phyloP scores from a whole-genome alignment of 106 monocot genomes.

The Amphibolis antarctica region DNA sequence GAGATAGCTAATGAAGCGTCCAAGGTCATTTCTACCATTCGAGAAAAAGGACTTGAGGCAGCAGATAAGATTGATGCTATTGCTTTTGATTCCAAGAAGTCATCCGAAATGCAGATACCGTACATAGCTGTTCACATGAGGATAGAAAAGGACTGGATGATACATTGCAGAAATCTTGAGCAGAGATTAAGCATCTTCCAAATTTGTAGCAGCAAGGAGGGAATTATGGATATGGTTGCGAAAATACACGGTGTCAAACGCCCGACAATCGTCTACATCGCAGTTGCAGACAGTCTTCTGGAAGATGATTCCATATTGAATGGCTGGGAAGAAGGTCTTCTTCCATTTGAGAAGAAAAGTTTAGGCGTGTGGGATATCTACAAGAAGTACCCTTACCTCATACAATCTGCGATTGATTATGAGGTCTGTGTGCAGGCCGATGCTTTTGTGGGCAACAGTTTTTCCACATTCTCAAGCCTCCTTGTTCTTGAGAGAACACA shows the following conservation, averaged over 20 bases:
- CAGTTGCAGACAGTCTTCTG: conserved; percentile 80
- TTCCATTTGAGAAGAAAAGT: conserved; percentile 77
- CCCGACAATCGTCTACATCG: conserved; percentile 68
- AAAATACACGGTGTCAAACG: conserved; percentile 21
- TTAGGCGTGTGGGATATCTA: conserved; percentile 68
- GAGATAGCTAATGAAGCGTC: conserved; percentile 61
- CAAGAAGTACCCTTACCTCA: conserved; percentile 61
- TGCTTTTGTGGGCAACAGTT: conserved; percentile 89
- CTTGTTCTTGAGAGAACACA: conserved; percentile 26
- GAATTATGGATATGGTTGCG: conserved; percentile 54
- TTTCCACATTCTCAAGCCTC: conserved; percentile 54
- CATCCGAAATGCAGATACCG: conserved; percentile 11
- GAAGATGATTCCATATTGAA: conserved; percentile 52
- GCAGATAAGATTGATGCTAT: conserved; percentile 3
- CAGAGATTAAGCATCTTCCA: conserved; percentile 38
- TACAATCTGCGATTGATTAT: conserved; percentile 85
- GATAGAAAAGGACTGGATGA: conserved; percentile 98
- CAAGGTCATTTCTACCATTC: conserved; percentile 61
- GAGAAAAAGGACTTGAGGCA: conserved; percentile 15
- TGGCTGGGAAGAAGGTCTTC: conserved; percentile 68
- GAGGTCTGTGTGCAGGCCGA: conserved; percentile 74
- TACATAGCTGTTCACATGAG: conserved; percentile 95
- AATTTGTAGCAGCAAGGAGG: conserved; percentile 89
- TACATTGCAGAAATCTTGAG: conserved; percentile 91
- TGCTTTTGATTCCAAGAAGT: not conserved